Evolutionary conservation across 495 filamentous ascomycete genomes (phyloP), one percentile per base, ranked within the genome.

Genomic region (Emericellopsis terricola): DNA sequence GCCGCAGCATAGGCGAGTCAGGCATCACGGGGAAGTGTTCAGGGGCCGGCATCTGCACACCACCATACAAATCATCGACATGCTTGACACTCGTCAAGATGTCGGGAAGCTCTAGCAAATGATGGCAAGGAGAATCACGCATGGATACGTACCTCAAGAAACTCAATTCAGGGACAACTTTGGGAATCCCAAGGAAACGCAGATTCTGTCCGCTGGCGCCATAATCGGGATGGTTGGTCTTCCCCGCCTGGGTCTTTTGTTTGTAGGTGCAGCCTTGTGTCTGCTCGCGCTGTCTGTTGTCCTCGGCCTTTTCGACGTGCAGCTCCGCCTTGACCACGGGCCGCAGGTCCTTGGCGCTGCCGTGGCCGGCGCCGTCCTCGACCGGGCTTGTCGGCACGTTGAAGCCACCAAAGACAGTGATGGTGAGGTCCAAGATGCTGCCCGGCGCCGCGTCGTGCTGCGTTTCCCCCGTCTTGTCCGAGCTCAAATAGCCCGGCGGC

Each of bases 271-370:
- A 31, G 30, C 45, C 41, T 8, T 42, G 41, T 15, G 28, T 31
- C 17, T 31, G 44, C 28, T 31, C 17, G 16, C 15, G 36, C 13
- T 30, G 40, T n/a, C 37, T 20, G 11, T 35, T 55, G 47, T 37
- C 64, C 44, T 49, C 48, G 15, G 36, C 66, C 68, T 55, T 59
- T 27, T 81, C 79, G 5, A 84, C 68, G 47, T 94, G 84, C 37
- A 96, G 49, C 42, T 86, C 78, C 37, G 76, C 73, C 49, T 78
- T 85, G 23, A 94, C 68, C 8, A 46, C 8, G n/a, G 59, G 55
- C 14, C 49, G 51, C 13, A 62, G 44, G 15, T 31, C 42, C 30
- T 44, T 49, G 14, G 42, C 41, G 11, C 45, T 48, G 21, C 41
- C 28, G 28, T 43, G 31, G 3, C 49, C 52, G 14, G 53, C 51